Base-by-base conservation (phyloP, 306 rosid species). In the Lathyrus tuberosus region DNA sequence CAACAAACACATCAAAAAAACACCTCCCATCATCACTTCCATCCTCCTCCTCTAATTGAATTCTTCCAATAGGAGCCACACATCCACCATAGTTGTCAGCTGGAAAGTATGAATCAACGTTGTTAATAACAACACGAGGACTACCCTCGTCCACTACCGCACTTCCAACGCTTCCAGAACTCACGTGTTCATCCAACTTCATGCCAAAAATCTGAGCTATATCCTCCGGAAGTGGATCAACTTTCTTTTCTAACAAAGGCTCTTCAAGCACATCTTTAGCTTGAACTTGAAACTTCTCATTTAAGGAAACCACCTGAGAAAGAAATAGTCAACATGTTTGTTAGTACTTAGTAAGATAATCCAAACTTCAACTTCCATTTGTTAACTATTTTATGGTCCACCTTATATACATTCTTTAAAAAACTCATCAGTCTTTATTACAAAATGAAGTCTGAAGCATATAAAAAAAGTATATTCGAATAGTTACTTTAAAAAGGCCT, bases 121-220 rank as follows among this genome's bases (percentile, higher is more conserved):
- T 90, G 84, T 94, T 96, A 56, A 88, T 83, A 16, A 88, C 80
- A 48, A 83, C 82, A 76, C 80, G 96, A 5, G 84, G 89, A 47
- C 89, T 81, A 51, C 79, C 86, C 77, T 90, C 92, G 2, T 93
- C 97, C 71, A 85, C 86, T 69, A 90, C 94, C 1, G 94, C 91
- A 56, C 97, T 87, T 58, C 90, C 98, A 85, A n/a, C n/a, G n/a
- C n/a, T n/a, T n/a, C n/a, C n/a, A n/a, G n/a, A n/a, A n/a, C n/a
- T n/a, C n/a, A n/a, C 77, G 70, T 85, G 89, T 71, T 90, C 98
- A 89, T 93, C 97, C 37, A 81, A 85, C 82, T 88, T 93, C 77
- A 86, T n/a, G n/a, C n/a, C n/a, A n/a, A n/a, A n/a, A n/a, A n/a
- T n/a, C n/a, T n/a, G n/a, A n/a, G n/a, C n/a, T n/a, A n/a, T n/a